Evolutionary conservation across 129 eudicot species (phyloP).

Genomic region (Scalesia atractyloides): DNA sequence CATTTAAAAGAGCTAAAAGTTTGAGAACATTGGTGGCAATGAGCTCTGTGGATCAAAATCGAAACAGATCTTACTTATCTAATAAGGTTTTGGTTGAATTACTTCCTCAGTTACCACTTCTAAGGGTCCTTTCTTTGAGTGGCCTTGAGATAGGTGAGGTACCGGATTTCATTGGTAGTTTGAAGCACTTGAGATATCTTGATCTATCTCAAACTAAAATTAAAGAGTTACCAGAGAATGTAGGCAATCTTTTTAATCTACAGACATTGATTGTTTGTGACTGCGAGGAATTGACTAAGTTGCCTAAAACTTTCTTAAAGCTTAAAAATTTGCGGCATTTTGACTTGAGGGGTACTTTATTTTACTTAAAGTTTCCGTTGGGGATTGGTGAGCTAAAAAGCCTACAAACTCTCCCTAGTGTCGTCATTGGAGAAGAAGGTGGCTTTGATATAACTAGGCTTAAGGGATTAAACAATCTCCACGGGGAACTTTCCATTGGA

Average conservation of each 20-base stretch:
- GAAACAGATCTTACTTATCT: not conserved
- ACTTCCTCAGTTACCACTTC: no score
- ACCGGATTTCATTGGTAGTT: no score
- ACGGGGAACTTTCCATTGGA: not conserved
- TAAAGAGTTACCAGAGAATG: not conserved
- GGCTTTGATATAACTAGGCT: no score
- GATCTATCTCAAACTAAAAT: no score
- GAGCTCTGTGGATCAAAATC: not conserved
- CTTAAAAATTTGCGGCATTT: constrained; percentile 1
- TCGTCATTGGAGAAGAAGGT: no score
- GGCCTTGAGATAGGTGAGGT: no score
- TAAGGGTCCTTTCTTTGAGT: no score
- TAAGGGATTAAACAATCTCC: not conserved
- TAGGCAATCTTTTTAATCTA: not conserved
- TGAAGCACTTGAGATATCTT: no score
- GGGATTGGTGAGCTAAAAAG: not conserved
- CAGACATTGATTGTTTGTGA: not conserved
- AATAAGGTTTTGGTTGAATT: not conserved
- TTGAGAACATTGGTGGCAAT: constrained; percentile 2
- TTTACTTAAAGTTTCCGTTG: not conserved
- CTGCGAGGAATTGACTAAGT: not conserved
- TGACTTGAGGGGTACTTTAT: not conserved
- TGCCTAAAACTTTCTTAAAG: constrained; percentile 1
- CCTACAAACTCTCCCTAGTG: no score
- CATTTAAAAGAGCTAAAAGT: no score